phyloP scores from a whole-genome alignment of 148 eudicot genomes.

The Pharnaceum exiguum region DNA sequence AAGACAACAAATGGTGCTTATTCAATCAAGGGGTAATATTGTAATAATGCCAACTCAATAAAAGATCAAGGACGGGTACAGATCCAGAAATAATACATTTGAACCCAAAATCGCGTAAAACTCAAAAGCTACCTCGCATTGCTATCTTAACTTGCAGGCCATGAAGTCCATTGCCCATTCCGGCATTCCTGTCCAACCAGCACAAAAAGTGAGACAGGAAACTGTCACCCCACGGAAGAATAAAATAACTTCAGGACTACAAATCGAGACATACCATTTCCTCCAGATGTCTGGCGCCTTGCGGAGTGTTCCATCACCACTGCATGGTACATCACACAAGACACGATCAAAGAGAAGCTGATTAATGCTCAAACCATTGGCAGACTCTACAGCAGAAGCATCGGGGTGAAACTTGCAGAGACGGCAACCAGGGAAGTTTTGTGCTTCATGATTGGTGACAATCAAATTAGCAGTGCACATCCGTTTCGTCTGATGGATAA shows the following conservation, averaged over 20 bases:
- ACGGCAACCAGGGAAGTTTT: slow-evolving; percentile 90
- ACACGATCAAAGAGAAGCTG: slow-evolving; percentile 95
- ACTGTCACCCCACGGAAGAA: slow-evolving; percentile 8
- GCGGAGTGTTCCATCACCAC: slow-evolving; percentile 98
- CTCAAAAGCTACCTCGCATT: slow-evolving; percentile 71
- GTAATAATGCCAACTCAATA: no score
- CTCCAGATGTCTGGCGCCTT: slow-evolving; percentile 99
- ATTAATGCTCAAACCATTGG: slow-evolving; percentile 34
- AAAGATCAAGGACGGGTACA: no score
- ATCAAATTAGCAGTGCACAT: slow-evolving; percentile 97
- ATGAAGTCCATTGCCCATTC: slow-evolving; percentile 92
- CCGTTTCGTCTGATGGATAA: slow-evolving; percentile 97
- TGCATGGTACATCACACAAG: slow-evolving; percentile 97
- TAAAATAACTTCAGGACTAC: not conserved
- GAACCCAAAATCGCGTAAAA: slow-evolving; percentile 4
- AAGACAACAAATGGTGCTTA: no score
- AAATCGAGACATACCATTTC: slow-evolving; percentile 54
- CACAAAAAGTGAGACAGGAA: not conserved
- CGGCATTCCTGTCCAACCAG: slow-evolving; percentile 65
- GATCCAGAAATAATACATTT: not conserved
- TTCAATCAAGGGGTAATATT: no score
- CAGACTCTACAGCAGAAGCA: slow-evolving; percentile 29
- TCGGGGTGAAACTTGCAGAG: slow-evolving; percentile 42
- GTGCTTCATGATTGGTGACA: slow-evolving; percentile 97
- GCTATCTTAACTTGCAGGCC: slow-evolving; percentile 85